Conservation (phyloP, 768 basidiomycete genomes). For the Boletus insuetus region DNA sequence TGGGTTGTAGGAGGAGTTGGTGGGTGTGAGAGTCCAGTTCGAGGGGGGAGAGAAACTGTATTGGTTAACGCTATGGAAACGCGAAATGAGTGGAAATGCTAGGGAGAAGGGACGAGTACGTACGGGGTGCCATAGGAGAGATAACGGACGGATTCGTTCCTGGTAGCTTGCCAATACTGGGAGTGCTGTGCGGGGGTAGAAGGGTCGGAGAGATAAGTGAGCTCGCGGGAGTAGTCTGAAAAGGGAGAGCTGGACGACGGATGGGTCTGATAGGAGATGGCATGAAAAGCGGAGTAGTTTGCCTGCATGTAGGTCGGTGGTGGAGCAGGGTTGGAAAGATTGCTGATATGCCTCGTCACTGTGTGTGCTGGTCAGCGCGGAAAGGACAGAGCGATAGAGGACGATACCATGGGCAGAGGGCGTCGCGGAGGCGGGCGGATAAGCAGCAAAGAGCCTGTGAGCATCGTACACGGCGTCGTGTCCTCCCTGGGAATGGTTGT, state of each 20-base stretch:
- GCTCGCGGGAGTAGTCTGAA: conserved; percentile 64
- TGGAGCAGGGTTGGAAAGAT: conserved; percentile 54
- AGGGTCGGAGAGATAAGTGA: conserved; percentile 53
- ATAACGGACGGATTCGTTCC: conserved; percentile 60
- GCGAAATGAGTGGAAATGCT: conserved; percentile 2
- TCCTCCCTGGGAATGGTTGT: conserved; percentile 10
- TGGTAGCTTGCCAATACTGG: conserved; percentile 62
- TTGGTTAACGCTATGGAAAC: conserved; percentile 21
- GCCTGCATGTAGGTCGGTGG: conserved; percentile 66
- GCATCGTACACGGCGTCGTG: conserved; percentile 62
- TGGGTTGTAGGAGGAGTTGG: conserved; percentile 53
- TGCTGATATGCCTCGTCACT: conserved; percentile 69
- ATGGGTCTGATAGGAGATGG: conserved; percentile 27
- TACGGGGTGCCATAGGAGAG: conserved; percentile 54
- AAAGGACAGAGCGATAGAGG: neutral
- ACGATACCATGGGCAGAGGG: conserved; percentile 70
- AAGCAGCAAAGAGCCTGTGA: conserved; percentile 61
- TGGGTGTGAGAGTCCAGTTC: conserved; percentile 41
- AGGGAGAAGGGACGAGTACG: conserved; percentile 19
- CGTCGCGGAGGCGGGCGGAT: conserved; percentile 73
- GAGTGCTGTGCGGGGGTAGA: conserved; percentile 44
- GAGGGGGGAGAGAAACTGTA: conserved; percentile 34
- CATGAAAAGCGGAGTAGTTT: conserved; percentile 24
- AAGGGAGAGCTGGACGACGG: conserved; percentile 52
- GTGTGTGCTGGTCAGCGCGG: conserved; percentile 16